Evolutionary conservation across 768 basidiomycete species (phyloP), one percentile per base, ranked within the genome.

Genomic region (Chalciporus piperatus): DNA sequence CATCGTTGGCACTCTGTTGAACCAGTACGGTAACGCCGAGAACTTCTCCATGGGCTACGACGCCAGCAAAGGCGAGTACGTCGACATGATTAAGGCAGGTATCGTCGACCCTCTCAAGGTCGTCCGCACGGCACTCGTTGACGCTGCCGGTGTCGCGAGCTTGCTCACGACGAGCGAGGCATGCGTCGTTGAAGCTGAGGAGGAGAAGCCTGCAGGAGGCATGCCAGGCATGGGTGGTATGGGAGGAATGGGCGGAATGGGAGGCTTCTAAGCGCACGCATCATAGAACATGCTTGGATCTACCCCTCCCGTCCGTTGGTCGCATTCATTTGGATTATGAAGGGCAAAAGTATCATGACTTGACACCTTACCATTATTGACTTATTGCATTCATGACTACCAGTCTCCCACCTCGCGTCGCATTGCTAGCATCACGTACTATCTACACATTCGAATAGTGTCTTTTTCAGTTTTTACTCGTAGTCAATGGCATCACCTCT

Each of bases 61-160:
- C 59, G 93, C 95, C 22, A 79, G 83, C 63, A 88, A 87, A 74
- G 92, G 91, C 56, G 89, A 95, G 73, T 98, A 92, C 65, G 84
- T 87, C 41, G 92, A 98, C 72, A 94, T 98, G 93, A 87, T 98
- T 74, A 79, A 85, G 70, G 78, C 83, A 25, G 96, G 96, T 63
- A 97, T 98, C 60, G 87, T 98, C 41, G 96, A 98, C 74, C 95
- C 94, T 1, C 76, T 95, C 54, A 96, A 96, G 82, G 96, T 98
- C 45, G 95, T 97, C 45, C 76, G 92, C 61, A 96, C 93, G 3
- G 93, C 93, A 2, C 77, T 98, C 25, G 84, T 95, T 2, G 95
- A 98, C 66, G 95, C 96, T 0, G 76, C 81, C 20, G 94, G 96
- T 65, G 95, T 98, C n/a, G 92, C 95, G 4, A 89, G 85, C 56